Evolutionary conservation across 1,139 yeast genomes (phyloP), one percentile per base, ranked within the genome.

Genomic region (Diutina sp.): DNA sequence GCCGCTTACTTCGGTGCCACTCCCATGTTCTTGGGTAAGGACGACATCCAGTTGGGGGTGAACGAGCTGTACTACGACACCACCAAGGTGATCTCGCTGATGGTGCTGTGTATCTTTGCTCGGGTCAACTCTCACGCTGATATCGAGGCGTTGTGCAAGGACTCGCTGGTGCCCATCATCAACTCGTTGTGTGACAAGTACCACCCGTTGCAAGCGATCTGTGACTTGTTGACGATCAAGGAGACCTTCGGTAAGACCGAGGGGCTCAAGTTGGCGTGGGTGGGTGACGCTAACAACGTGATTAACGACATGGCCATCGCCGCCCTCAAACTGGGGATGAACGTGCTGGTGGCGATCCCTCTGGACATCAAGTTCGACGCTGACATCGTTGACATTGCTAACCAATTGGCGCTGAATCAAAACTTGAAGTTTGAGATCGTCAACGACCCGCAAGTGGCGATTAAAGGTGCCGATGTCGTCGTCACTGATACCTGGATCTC

Each of bases 401-500:
- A 71, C 5, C 70, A 76, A 47, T 73, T 87, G 44, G 60, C 58
- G 1, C 18, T n/a, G 28, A 80, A 85, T 2, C 62, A 69, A 14
- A 80, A 76, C 58, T 78, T 87, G 38, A 64, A 73, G 0, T 78
- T 90, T 58, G 83, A 80, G 61, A 68, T 84, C n/a, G 79, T 87
- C 6, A 82, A 85, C 63, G 90, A 88, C 64, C 95, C 99, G 3
- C 65, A 72, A 18, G 73, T 67, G 18, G 97, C 98, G 0, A 82
- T 90, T 58, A 75, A 77, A 56, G 76, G 78, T 60, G 90, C 99
- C 2, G 82, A 91, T 66, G 76, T 93, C 47, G 70, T 93, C 28
- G 99, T 93, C 55, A 93, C 99, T n/a, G 99, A 93, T 65, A 93
- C 99, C 4, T 93, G 96, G 85, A 84, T 93, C 46, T 91, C 98